Evolutionary conservation across 2,329 filamentous ascomycete species (phyloP).

Genomic region (Epichloe elymi): DNA sequence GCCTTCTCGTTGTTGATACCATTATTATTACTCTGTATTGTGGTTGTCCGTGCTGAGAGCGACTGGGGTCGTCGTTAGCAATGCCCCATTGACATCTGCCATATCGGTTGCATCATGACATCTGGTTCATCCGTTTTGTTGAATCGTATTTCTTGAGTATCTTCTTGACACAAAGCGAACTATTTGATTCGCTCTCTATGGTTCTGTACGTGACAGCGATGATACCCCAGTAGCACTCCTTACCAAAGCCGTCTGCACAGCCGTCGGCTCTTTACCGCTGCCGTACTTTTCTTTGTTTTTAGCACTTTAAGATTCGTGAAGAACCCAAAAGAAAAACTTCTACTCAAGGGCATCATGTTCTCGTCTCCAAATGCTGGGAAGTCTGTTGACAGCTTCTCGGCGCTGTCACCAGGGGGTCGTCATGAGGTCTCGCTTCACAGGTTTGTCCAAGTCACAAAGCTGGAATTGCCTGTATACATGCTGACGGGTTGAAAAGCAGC

Average conservation of each 20-base stretch:
- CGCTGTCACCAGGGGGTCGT: constrained; percentile 36
- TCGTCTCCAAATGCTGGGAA: constrained; percentile 45
- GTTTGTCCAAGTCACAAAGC: constrained; percentile 21
- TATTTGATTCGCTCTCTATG: background rate
- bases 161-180: background rate
- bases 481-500: constrained; percentile 17
- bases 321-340: background rate
- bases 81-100: background rate
- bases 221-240: constrained; percentile 33
- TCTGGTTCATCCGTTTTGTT: background rate
- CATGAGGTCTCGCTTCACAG: constrained; percentile 47
- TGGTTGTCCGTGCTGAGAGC: constrained; percentile 6
- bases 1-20: no score
- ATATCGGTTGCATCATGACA: background rate
- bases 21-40: background rate
- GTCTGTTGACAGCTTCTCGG: constrained; percentile 51
- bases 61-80: background rate
- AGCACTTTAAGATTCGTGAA: background rate
- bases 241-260: constrained; percentile 20
- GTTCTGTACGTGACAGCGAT: constrained; percentile 23
- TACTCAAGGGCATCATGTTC: constrained; percentile 38
- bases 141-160: background rate
- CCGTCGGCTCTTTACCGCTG: constrained; percentile 16
- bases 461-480: background rate
- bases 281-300: background rate